phyloP scores from a whole-genome alignment of 2,329 filamentous ascomycete species.

The Botrytis paeoniae region DNA sequence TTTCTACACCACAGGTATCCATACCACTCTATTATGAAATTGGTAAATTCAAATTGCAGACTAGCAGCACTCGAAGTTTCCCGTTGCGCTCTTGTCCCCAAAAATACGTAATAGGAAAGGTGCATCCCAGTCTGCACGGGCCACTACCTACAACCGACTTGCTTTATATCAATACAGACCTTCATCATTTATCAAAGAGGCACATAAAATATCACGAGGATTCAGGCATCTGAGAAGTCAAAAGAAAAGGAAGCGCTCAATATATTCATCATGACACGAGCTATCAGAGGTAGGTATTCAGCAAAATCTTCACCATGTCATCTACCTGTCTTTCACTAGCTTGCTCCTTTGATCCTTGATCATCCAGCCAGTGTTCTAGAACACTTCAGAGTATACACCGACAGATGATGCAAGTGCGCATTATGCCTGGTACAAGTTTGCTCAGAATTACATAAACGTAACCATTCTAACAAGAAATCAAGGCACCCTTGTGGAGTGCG shows the following conservation, averaged over 20 bases:
- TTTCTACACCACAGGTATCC: background rate
- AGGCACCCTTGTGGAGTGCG: constrained; percentile 76
- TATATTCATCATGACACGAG: constrained; percentile 49
- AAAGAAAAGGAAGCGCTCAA: background rate
- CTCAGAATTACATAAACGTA: background rate
- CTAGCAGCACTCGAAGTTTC: background rate
- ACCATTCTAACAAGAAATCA: background rate
- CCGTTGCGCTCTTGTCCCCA: background rate
- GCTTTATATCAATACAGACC: background rate
- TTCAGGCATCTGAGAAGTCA: background rate
- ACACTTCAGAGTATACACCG: background rate
- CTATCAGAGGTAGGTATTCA: constrained; percentile 49
- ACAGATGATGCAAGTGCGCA: background rate
- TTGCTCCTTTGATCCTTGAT: background rate
- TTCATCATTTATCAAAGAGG: background rate
- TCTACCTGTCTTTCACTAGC: background rate
- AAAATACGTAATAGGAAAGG: background rate
- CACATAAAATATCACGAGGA: background rate
- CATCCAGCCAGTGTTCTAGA: background rate
- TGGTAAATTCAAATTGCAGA: background rate
- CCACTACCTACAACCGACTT: background rate
- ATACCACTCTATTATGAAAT: background rate
- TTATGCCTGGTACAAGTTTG: background rate
- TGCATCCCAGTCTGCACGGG: background rate
- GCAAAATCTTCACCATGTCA: background rate